A percentile compares a stretch with the other conserved stretches of the same genome.
Conservation (phyloP, 2,329 filamentous ascomycete genomes). For the Magnaporthiopsis rhizophila region DNA sequence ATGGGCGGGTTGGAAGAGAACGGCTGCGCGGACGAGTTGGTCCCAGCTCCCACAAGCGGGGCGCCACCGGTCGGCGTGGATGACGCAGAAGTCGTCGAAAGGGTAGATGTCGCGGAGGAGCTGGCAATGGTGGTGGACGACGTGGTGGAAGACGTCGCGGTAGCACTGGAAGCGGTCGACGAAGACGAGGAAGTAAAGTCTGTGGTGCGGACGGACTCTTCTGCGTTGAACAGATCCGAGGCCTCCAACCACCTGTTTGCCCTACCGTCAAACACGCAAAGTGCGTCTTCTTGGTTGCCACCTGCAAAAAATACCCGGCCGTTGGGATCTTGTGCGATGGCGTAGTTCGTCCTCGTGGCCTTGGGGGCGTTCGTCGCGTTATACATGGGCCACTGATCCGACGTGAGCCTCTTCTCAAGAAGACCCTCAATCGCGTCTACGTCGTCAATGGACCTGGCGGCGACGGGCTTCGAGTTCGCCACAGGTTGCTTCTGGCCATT, state of each 20-base stretch:
- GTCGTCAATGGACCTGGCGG: conserved; percentile 25
- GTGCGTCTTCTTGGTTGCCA: conserved; percentile 55
- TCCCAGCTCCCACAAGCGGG: conserved; percentile 13
- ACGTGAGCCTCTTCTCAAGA: conserved; percentile 39
- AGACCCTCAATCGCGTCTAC: conserved; percentile 22
- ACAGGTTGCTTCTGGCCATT: conserved; percentile 49
- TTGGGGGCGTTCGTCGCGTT: conserved; percentile 66
- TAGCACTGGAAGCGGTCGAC: conserved; percentile 19
- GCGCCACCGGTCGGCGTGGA: conserved; percentile 19
- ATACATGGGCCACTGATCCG: conserved; percentile 67
- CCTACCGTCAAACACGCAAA: conserved; percentile 70
- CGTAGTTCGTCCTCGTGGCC: conserved; percentile 57
- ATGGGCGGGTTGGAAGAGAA: conserved; percentile 21
- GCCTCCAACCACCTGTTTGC: conserved; percentile 74
- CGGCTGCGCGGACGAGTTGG: conserved; percentile 19
- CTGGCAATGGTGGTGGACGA: conserved; percentile 16
- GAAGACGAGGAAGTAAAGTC: conserved; percentile 24
- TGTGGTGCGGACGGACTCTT: conserved; percentile 29
- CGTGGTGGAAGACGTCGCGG: conserved; percentile 17
- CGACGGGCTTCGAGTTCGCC: conserved; percentile 35
- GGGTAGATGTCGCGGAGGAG: conserved; percentile 19
- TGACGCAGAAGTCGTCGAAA: conserved; percentile 6
- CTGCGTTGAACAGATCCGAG: conserved; percentile 49
- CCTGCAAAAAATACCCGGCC: conserved; percentile 73
- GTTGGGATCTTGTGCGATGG: conserved; percentile 57